Conservation (phyloP, 495 filamentous ascomycete species). For the Sabuloglossum arenarium region DNA sequence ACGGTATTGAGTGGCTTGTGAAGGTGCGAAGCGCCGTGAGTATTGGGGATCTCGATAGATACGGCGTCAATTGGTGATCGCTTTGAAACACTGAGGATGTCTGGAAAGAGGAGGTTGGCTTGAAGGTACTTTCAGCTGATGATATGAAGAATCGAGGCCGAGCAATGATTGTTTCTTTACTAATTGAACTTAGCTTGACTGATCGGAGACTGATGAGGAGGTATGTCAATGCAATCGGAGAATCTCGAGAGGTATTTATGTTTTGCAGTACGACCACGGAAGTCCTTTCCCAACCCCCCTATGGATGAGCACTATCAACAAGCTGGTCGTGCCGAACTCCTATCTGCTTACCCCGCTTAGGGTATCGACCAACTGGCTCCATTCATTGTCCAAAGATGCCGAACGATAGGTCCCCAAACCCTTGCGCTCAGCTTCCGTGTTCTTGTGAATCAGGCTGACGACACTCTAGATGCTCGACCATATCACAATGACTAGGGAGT, state of each 20-base stretch:
- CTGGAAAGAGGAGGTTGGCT: neutral
- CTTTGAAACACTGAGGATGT: neutral
- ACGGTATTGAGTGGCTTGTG: neutral
- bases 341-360: neutral
- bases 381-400: neutral
- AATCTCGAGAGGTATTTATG: neutral
- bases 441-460: slow-evolving; percentile 2
- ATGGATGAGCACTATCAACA: neutral
- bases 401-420: neutral
- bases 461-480: neutral
- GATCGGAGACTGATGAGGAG: neutral
- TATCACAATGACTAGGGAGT: neutral
- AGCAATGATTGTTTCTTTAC: neutral
- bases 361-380: neutral
- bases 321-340: neutral
- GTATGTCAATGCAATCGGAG: neutral
- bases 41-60: neutral
- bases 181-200: neutral
- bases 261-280: neutral
- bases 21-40: neutral
- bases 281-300: neutral
- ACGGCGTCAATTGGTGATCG: neutral
- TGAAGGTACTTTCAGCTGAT: neutral
- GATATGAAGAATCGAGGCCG: neutral
- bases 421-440: neutral